A percentile compares a stretch with the other conserved stretches of the same genome.
These are phyloP conservation scores for Cryptococcus sp. DNA, from an alignment of 1,284 basidiomycete genomes.

Conservation along the genomic window DNA sequence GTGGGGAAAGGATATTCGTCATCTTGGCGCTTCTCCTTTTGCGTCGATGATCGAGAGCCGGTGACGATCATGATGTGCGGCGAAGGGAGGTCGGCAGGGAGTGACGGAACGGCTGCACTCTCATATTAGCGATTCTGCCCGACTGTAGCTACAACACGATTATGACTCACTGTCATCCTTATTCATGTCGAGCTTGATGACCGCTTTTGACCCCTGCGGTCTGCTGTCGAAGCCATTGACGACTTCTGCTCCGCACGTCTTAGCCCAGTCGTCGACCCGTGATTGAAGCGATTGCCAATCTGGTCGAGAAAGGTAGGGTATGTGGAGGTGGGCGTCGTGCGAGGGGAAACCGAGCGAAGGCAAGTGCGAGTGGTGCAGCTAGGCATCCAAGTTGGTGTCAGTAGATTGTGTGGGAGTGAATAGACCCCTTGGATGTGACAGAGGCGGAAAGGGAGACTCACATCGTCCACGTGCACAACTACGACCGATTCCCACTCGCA, in stretches of 20 bases:
- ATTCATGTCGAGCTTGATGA: slow-evolving; percentile 24
- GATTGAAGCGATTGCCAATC: slow-evolving; percentile 25
- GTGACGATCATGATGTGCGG: slow-evolving; percentile 42
- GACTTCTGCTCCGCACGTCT: slow-evolving; percentile 39
- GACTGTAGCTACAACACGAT: not conserved
- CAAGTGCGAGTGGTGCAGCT: slow-evolving; percentile 46
- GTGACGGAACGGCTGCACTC: slow-evolving; percentile 6
- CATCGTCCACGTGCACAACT: slow-evolving; percentile 33
- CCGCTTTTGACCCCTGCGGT: slow-evolving; percentile 16
- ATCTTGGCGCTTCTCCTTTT: slow-evolving; percentile 33
- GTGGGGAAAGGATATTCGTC: slow-evolving; percentile 27
- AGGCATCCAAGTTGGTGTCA: too few species aligned
- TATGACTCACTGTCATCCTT: slow-evolving; percentile 22
- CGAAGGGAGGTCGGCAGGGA: slow-evolving; percentile 22
- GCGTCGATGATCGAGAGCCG: slow-evolving; percentile 29
- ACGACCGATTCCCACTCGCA: slow-evolving; percentile 46
- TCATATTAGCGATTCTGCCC: not conserved
- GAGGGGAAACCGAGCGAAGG: slow-evolving; percentile 14
- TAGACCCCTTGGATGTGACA: too few species aligned
- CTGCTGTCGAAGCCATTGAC: slow-evolving; percentile 14
- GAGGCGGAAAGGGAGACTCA: slow-evolving; percentile 12
- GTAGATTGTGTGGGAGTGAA: not conserved
- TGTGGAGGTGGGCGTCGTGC: slow-evolving; percentile 35
- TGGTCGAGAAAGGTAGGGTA: slow-evolving; percentile 38
- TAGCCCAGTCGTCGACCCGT: slow-evolving; percentile 37